phyloP scores from a whole-genome alignment of 164 flowering plant genomes.

The Malania oleifera region DNA sequence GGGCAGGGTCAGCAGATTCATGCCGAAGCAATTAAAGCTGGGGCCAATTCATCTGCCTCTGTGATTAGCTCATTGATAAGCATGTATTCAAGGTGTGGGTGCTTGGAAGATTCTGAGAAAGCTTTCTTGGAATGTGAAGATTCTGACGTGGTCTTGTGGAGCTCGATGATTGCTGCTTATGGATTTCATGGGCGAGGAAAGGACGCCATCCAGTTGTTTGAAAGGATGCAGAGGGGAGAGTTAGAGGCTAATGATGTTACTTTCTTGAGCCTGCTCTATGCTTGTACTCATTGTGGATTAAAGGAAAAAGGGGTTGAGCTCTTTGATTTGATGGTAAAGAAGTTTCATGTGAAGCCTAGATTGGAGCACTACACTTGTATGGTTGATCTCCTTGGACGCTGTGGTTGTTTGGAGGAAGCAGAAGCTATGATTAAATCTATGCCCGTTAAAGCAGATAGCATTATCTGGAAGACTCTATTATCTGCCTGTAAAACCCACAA shows the following conservation, averaged over 20 bases:
- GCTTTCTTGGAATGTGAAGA: conserved; percentile 36
- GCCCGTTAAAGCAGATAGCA: conserved; percentile 53
- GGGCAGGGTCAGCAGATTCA: conserved; percentile 80
- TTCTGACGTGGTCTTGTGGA: conserved; percentile 56
- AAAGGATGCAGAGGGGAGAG: conserved; percentile 42
- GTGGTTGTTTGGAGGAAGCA: conserved; percentile 64
- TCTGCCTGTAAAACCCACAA: conserved; percentile 69
- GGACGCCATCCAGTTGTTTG: conserved; percentile 48
- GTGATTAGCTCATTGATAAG: conserved; percentile 57
- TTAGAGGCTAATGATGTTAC: conserved; percentile 61
- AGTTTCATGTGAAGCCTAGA: conserved; percentile 44
- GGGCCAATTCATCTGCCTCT: conserved; percentile 32
- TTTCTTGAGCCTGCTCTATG: conserved; percentile 66
- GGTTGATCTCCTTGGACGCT: conserved; percentile 75
- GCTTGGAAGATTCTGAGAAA: conserved; percentile 57
- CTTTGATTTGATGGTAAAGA: conserved; percentile 44
- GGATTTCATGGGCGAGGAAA: conserved; percentile 73
- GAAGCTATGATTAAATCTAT: conserved; percentile 54
- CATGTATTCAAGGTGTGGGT: conserved; percentile 79
- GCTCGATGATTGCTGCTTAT: conserved; percentile 73
- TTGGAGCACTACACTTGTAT: conserved; percentile 67
- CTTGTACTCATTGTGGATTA: conserved; percentile 73
- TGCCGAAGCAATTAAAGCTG: conserved; percentile 51
- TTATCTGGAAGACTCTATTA: conserved; percentile 78
- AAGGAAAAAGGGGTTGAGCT: conserved; percentile 47